These are phyloP conservation scores for Venturia effusa DNA, from an alignment of 2,329 filamentous ascomycete genomes.

Conservation along the genomic window DNA sequence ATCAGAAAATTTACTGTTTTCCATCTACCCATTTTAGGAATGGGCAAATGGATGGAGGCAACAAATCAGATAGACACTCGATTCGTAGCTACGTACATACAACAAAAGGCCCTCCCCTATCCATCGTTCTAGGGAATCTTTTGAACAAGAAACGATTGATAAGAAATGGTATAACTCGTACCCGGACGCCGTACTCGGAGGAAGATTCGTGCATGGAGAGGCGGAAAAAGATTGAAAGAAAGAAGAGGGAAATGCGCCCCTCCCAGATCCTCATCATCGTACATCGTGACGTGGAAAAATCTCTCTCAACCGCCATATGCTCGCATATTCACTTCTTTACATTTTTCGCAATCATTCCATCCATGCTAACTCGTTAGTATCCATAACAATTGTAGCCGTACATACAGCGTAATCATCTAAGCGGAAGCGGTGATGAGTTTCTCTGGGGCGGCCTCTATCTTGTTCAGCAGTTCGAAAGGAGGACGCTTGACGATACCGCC, in stretches of 20 bases:
- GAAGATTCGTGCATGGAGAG: neutral
- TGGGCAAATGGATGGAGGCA: too few relatives aligned
- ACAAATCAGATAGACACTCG: too few relatives aligned
- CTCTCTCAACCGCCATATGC: neutral
- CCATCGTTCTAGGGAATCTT: neutral
- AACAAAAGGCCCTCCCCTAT: neutral
- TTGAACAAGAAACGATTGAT: neutral
- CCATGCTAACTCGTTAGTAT: neutral
- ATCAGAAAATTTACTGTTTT: too few relatives aligned
- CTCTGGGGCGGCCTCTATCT: slow-evolving; percentile 25
- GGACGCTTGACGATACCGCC: slow-evolving; percentile 84
- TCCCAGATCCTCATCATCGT: neutral
- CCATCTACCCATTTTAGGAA: too few relatives aligned
- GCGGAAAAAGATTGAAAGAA: neutral
- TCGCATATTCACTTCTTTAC: neutral
- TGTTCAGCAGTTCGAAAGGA: slow-evolving; percentile 56
- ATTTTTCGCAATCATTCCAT: neutral
- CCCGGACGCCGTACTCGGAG: neutral
- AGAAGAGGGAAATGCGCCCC: neutral
- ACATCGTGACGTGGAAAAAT: neutral
- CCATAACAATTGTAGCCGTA: too few relatives aligned
- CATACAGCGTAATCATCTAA: slow-evolving; percentile 7
- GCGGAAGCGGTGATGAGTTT: slow-evolving; percentile 29
- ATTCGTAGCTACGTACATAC: neutral
- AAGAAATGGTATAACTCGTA: neutral